Base-by-base conservation (phyloP, 805 yeast species). In the Scheffersomyces ergatensis region DNA sequence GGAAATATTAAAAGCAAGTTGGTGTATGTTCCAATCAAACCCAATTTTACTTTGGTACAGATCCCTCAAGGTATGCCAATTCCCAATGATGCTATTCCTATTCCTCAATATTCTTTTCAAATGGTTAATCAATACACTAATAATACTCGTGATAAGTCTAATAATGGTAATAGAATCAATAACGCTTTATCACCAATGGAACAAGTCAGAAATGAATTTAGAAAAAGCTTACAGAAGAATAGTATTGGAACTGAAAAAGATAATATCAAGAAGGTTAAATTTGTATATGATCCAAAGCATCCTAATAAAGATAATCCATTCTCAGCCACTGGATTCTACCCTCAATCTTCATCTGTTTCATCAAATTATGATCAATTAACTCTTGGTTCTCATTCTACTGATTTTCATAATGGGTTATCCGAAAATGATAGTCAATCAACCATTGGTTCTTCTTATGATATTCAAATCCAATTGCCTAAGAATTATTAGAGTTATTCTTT, bases 381-480 rank as follows among this genome's bases (percentile, higher is more conserved):
- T 7, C 6, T 21, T 21, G 24, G 24, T 21, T 21, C 29, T 25
- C 14, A 25, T 25, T 25, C 29, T 11, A 13, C 14, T 9, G 11
- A 9, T 13, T 9, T 5, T 25, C 13, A 12, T 14, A 29, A 29
- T 29, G 32, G 13, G 5, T n/a, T 29, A 29, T 29, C 32, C 6
- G 32, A 25, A 15, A 41, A 42, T 23, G 52, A 42, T 21, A 49
- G 53, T 17, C 50, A 36, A 26, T 40, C 52, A 5, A 48, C 55
- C 5, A 36, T 44, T 8, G 49, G 43, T 19, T 45, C 56, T 50
- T 63, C 3, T 37, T 55, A 48, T 44, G 60, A 55, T 36, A 60
- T 63, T 20, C 63, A 57, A 43, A 62, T 62, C 42, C 62, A 62
- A 46, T 54, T 37, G 49, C 65, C 31, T 14, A 43, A 25, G 16